phyloP scores from a whole-genome alignment of 176 grass and related monocot species.

The Aegilops umbellulata region DNA sequence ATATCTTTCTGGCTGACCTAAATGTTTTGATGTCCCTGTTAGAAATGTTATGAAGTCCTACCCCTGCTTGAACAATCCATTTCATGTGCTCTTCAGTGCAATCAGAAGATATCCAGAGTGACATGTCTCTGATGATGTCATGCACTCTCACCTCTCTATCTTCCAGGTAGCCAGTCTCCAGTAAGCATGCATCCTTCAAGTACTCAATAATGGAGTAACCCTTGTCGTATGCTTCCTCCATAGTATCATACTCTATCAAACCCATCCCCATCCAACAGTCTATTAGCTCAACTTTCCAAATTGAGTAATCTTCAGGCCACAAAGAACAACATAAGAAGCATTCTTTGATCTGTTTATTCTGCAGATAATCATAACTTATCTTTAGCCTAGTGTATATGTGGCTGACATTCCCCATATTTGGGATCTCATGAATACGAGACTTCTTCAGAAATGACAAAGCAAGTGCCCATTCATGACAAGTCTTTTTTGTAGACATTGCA shows the following conservation, averaged over 20 bases:
- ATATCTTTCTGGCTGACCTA: too few species aligned
- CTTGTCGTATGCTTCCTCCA: slow-evolving; percentile 30
- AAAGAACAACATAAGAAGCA: slow-evolving; percentile 50
- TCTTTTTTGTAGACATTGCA: slow-evolving; percentile 41
- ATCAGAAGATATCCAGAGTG: slow-evolving; percentile 38
- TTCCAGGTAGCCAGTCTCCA: slow-evolving; percentile 20
- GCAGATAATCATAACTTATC: slow-evolving; percentile 22
- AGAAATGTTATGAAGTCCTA: too few species aligned
- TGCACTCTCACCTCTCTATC: slow-evolving; percentile 34
- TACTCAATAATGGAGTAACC: slow-evolving; percentile 46
- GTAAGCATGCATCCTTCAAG: slow-evolving; percentile 47
- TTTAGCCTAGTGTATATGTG: slow-evolving; percentile 25
- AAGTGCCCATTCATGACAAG: slow-evolving; percentile 34
- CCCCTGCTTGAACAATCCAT: neutral
- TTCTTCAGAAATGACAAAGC: slow-evolving; percentile 38
- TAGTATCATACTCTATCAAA: slow-evolving; percentile 31
- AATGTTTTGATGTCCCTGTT: too few species aligned
- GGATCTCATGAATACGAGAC: slow-evolving; percentile 27
- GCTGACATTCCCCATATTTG: slow-evolving; percentile 35
- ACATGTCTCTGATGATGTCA: slow-evolving; percentile 43
- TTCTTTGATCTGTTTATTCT: slow-evolving; percentile 33
- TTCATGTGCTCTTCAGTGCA: slow-evolving; percentile 6
- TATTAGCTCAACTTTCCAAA: slow-evolving; percentile 44
- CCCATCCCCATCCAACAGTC: slow-evolving; percentile 49
- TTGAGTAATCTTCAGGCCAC: slow-evolving; percentile 48